Evolutionary conservation across 257 asterid genomes (phyloP), one percentile per base, ranked within the genome.

Genomic region (Scutellaria minor): DNA sequence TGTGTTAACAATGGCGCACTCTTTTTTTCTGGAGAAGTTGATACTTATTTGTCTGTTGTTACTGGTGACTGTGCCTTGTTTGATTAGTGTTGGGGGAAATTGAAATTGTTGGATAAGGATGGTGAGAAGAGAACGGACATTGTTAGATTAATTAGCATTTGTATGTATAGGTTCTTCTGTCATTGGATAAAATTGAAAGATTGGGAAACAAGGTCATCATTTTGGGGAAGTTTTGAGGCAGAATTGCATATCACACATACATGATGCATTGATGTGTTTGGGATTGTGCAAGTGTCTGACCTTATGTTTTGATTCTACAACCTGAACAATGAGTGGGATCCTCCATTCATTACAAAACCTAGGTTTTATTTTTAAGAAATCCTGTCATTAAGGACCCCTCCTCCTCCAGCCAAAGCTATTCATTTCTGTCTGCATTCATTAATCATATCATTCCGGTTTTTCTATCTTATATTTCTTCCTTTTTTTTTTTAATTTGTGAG

Each of bases 61-160:
- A 45, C 68, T 50, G 31, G 74, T 20, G 20, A 70, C 48, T 35
- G 56, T 63, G 12, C 68, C 58, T 48, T 1, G 73, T 50, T 53
- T 11, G 51, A 44, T 48, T 77, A 39, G 37, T 15, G 54, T 15
- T 53, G 5, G 67, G 63, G 56, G 66, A 7, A 40, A 39, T 40
- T 58, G 56, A 45, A 9, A 7, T 55, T 54, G 64, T 13, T 56
- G 8, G 73, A 14, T 71, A 6, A 31, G 31, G 71, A 61, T 40
- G 71, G 18, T 44, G 46, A 5, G 62, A 37, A 6, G 31, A 45
- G 45, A 60, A 68, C 6, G 75, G 57, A 40, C 52, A 75, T 75
- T 68, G 13, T 44, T 52, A 50, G 60, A n/a, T 48, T 24, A 14
- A 75, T 60, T 62, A 61, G 71, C 37, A 27, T 58, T 59, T 66